phyloP scores from a whole-genome alignment of 805 yeast species.

The Maudiozyma saulgeensis region DNA sequence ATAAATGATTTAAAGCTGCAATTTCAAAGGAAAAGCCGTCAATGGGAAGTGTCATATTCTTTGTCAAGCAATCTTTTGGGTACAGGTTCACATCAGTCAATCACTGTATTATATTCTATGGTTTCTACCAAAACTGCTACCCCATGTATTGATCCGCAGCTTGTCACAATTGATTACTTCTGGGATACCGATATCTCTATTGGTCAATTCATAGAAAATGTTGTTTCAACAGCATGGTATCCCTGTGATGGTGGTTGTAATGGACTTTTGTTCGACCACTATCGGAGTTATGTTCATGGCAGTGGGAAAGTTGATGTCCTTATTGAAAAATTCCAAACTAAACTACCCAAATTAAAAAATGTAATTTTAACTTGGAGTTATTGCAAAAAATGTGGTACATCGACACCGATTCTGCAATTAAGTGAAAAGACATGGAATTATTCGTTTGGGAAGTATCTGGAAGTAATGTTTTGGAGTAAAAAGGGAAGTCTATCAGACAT shows the following conservation, averaged over 20 bases:
- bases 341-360: conserved; percentile 51
- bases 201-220: conserved; percentile 80
- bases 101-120: conserved; percentile 69
- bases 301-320: conserved; percentile 70
- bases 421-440: conserved; percentile 81
- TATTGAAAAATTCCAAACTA: conserved; percentile 51
- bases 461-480: conserved; percentile 69
- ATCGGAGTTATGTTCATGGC: conserved; percentile 82
- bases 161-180: conserved; percentile 76
- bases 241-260: conserved; percentile 80
- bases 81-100: conserved; percentile 67
- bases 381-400: conserved; percentile 67
- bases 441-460: conserved; percentile 89
- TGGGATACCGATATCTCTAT: conserved; percentile 84
- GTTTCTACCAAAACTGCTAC: conserved; percentile 78
- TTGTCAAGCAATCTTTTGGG: conserved; percentile 51
- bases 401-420: conserved; percentile 73
- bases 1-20: conserved; percentile 25
- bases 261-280: conserved; percentile 59
- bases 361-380: conserved; percentile 84
- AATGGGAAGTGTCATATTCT: conserved; percentile 57
- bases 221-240: conserved; percentile 55
- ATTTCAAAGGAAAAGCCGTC: conserved; percentile 34
- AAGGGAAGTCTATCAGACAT: conserved; percentile 44
- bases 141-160: conserved; percentile 87